Evolutionary conservation across 495 filamentous ascomycete genomes (phyloP), one percentile per base, ranked within the genome.

Genomic region (Aspergillus haitiensis): DNA sequence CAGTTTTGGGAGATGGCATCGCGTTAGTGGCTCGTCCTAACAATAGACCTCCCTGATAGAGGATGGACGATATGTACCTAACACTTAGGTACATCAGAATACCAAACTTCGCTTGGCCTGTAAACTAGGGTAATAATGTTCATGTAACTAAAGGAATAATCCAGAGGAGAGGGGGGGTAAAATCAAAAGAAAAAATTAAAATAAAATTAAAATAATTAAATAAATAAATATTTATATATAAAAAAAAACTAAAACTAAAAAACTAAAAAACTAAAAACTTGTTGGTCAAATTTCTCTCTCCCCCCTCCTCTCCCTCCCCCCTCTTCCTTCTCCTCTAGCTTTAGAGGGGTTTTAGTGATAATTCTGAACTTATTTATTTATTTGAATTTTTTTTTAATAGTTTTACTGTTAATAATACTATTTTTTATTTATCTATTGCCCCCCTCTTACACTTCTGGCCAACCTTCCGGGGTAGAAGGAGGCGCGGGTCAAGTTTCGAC

Each of bases 61-160:
- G 48, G 33, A 51, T 59, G 48, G 27, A 35, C 48, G 45, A 52
- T 52, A 35, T 61, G 59, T 47, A 46, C 52, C 59, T 55, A 61
- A 52, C 52, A 42, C 44, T 51, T 51, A 50, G 59, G 44, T 51
- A 21, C 52, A 44, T 27, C 31, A 47, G 44, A 11, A 36, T 48
- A 12, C 40, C 42, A 55, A 16, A 27, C 37, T 33, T 44, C 39
- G 21, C 52, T 44, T 55, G 52, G 37, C 33, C 52, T 39, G 52
- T 55, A 55, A 55, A 35, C n/a, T 18, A 46, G 27, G 32, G 36
- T 54, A 46, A 56, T 33, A 52, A 52, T 56, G 21, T 12, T 54
- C 32, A 37, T 54, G 16, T 40, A 54, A 27, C 21, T 27, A 27
- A 27, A 27, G 21, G 21, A 27, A 27, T 27, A 27, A 27, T 27